These are phyloP conservation scores for Keithomyces neogunnii DNA, from an alignment of 2,329 filamentous ascomycete species.

Conservation along the genomic window DNA sequence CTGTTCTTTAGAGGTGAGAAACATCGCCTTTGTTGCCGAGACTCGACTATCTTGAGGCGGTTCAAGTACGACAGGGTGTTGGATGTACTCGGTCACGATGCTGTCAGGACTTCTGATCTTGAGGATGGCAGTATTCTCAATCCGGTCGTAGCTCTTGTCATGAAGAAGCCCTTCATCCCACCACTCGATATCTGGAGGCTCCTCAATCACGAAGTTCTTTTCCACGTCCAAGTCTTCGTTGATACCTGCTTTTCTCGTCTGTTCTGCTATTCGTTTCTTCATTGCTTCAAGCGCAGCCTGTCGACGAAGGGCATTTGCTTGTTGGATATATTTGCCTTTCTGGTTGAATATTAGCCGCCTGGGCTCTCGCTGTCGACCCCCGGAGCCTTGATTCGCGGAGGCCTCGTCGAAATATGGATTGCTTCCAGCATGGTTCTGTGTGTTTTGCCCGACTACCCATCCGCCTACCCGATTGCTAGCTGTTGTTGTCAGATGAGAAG, in stretches of 20 bases:
- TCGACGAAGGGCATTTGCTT: constrained; percentile 79
- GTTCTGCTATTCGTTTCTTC: constrained; percentile 85
- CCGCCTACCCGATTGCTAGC: constrained; percentile 9
- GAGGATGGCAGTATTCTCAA: constrained; percentile 55
- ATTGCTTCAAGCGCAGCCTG: constrained; percentile 87
- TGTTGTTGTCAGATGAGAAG: constrained; percentile 2
- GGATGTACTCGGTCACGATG: constrained; percentile 84
- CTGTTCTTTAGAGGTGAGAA: constrained; percentile 82
- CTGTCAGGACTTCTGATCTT: constrained; percentile 73
- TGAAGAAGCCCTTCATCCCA: constrained; percentile 88
- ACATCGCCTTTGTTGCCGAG: constrained; percentile 79
- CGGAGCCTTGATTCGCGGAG: constrained; percentile 48
- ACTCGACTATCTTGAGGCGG: constrained; percentile 82
- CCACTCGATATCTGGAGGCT: constrained; percentile 88
- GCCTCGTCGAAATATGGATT: constrained; percentile 81
- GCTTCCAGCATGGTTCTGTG: constrained; percentile 2
- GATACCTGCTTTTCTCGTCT: constrained; percentile 82
- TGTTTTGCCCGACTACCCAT: not conserved
- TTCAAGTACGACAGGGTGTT: constrained; percentile 85
- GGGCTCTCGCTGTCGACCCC: constrained; percentile 56
- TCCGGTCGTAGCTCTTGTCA: constrained; percentile 63
- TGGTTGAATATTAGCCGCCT: constrained; percentile 83
- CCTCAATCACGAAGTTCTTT: constrained; percentile 77
- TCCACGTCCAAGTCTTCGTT: constrained; percentile 86
- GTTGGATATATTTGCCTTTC: constrained; percentile 94